These are phyloP conservation scores for Ophiostoma tasmaniense DNA, from an alignment of 2,329 filamentous ascomycete genomes.

Conservation along the genomic window DNA sequence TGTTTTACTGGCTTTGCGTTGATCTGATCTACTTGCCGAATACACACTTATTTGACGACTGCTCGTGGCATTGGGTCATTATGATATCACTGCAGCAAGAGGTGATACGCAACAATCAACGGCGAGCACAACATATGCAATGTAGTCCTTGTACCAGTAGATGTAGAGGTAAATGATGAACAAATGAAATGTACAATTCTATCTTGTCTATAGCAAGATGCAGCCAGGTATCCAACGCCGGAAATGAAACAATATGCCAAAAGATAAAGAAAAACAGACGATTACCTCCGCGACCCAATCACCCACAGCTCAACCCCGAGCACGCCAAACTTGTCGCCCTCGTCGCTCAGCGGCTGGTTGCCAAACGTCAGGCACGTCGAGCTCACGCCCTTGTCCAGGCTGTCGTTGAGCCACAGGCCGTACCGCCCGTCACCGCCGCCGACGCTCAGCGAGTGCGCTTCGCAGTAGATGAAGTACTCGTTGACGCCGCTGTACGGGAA, in stretches of 20 bases:
- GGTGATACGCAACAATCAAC: neutral
- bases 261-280: no score
- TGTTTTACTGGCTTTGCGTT: neutral
- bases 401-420: constrained; percentile 86
- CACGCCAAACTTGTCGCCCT: constrained; percentile 85
- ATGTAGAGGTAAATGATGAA: neutral
- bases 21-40: no score
- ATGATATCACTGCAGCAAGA: neutral
- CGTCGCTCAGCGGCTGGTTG: constrained; percentile 87
- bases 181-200: neutral
- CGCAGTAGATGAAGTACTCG: constrained; percentile 93
- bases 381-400: constrained; percentile 75
- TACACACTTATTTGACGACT: no score
- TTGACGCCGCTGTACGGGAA: constrained; percentile 95
- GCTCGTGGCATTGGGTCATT: no score
- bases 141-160: neutral
- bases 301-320: constrained; percentile 91
- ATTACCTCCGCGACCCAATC: constrained; percentile 45
- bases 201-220: neutral
- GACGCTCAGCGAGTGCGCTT: constrained; percentile 73
- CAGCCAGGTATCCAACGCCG: neutral
- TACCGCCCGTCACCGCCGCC: constrained; percentile 86
- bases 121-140: neutral
- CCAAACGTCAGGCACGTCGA: constrained; percentile 83
- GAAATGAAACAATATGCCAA: neutral